A percentile compares a stretch with the other conserved stretches of the same genome.
phyloP scores from a whole-genome alignment of 2,329 filamentous ascomycete species.

The Arthroderma uncinatum region DNA sequence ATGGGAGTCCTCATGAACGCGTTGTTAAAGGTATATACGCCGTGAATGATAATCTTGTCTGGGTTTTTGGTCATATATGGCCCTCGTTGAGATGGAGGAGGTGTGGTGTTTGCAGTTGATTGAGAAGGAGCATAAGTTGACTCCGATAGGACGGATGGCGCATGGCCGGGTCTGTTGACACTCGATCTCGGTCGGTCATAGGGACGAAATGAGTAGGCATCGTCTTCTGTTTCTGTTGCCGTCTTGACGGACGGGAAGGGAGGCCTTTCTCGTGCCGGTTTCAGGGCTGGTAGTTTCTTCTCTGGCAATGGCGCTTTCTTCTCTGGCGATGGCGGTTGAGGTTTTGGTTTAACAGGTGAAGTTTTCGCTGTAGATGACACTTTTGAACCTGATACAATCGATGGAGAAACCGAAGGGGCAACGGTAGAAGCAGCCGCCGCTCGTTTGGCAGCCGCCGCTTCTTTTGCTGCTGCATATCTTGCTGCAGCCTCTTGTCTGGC shows the following conservation, averaged over 20 bases:
- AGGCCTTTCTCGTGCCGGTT: constrained; percentile 1
- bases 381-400: constrained; percentile 20
- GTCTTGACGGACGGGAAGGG: constrained; percentile 25
- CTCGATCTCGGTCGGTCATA: constrained; percentile 59
- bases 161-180: constrained; percentile 33
- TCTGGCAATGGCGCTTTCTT: constrained; percentile 16
- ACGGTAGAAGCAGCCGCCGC: constrained; percentile 28
- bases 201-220: constrained; percentile 61
- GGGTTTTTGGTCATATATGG: constrained; percentile 82
- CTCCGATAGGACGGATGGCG: constrained; percentile 65
- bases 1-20: constrained; percentile 77
- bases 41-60: constrained; percentile 90
- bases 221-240: constrained; percentile 46
- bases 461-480: constrained; percentile 23
- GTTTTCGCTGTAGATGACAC: constrained; percentile 16
- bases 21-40: constrained; percentile 86
- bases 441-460: constrained; percentile 26
- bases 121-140: constrained; percentile 77
- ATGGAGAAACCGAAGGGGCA: constrained; percentile 21
- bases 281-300: constrained; percentile 14
- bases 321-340: constrained; percentile 32
- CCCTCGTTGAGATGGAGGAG: constrained; percentile 64
- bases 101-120: constrained; percentile 71
- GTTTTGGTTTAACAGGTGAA: constrained; percentile 16
- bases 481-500: constrained; percentile 17